Evolutionary conservation across 257 asterid genomes (phyloP).

Genomic region (Forsythia suspensa): DNA sequence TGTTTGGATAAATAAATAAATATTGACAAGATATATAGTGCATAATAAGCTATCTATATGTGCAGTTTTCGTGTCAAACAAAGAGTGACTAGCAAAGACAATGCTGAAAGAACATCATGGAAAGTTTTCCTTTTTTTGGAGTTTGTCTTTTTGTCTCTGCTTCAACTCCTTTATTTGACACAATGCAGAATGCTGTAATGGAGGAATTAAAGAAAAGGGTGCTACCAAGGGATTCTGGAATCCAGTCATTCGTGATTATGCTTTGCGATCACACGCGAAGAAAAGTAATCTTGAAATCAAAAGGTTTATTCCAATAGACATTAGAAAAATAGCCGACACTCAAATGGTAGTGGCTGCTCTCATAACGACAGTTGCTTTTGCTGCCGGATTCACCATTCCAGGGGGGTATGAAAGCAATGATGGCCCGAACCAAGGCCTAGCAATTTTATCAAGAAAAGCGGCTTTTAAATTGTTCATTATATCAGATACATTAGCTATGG

Average conservation of each 20-base stretch:
- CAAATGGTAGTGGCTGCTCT: not conserved
- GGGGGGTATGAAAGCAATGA: not conserved
- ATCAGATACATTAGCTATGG: not conserved
- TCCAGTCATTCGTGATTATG: too few relatives aligned
- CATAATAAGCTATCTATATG: too few relatives aligned
- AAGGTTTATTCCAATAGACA: too few relatives aligned
- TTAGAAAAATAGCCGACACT: not conserved
- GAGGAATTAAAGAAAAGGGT: not conserved
- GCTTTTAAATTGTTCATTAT: conserved; percentile 3
- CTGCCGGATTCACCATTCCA: conserved; percentile 3
- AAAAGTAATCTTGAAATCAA: not conserved
- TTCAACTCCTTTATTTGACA: not conserved
- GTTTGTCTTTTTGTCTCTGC: too few relatives aligned
- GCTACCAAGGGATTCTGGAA: not conserved
- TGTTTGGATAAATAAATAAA: too few relatives aligned
- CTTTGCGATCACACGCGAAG: not conserved
- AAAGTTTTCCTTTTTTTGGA: too few relatives aligned
- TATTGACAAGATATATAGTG: too few relatives aligned
- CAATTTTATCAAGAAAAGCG: not conserved
- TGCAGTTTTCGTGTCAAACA: too few relatives aligned
- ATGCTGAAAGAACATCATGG: too few relatives aligned
- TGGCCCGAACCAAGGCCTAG: not conserved
- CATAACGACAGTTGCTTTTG: not conserved
- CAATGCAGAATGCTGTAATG: not conserved
- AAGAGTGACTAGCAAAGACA: too few relatives aligned